phyloP scores from a whole-genome alignment of 1,284 basidiomycete species.

The Trametes versicolor region DNA sequence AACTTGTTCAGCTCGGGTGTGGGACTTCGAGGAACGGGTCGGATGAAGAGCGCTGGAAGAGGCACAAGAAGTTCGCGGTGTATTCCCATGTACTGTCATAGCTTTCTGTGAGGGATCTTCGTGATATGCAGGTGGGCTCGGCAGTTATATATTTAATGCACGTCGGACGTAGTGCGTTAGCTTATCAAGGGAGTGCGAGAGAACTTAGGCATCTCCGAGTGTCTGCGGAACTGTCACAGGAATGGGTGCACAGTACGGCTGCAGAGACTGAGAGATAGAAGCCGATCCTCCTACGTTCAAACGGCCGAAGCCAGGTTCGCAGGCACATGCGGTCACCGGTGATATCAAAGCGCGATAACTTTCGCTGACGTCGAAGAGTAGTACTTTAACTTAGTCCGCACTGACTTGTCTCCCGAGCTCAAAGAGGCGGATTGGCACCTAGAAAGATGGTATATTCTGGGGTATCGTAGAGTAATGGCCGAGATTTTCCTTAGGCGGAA shows the following conservation, averaged over 20 bases:
- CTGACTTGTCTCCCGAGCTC: too few species aligned
- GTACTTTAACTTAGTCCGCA: too few species aligned
- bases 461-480: too few species aligned
- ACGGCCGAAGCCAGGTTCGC: background rate
- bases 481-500: too few species aligned
- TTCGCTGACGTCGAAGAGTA: too few species aligned
- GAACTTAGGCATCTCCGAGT: background rate
- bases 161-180: too few species aligned
- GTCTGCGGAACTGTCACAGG: too few species aligned
- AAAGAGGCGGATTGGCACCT: too few species aligned
- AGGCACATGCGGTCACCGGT: background rate
- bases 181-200: background rate
- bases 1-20: background rate
- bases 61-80: background rate
- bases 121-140: too few species aligned
- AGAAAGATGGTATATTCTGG: too few species aligned
- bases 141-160: too few species aligned
- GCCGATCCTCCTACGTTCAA: background rate
- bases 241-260: background rate
- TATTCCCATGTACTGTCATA: conserved; percentile 1
- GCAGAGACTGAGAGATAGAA: background rate
- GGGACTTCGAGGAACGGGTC: background rate
- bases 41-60: background rate
- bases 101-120: background rate
- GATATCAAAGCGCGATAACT: background rate